Percentiles rank a stretch among this genome's conserved stretches.
Evolutionary conservation across 2,329 filamentous ascomycete species (phyloP).

Genomic region (Beauveria sp.): DNA sequence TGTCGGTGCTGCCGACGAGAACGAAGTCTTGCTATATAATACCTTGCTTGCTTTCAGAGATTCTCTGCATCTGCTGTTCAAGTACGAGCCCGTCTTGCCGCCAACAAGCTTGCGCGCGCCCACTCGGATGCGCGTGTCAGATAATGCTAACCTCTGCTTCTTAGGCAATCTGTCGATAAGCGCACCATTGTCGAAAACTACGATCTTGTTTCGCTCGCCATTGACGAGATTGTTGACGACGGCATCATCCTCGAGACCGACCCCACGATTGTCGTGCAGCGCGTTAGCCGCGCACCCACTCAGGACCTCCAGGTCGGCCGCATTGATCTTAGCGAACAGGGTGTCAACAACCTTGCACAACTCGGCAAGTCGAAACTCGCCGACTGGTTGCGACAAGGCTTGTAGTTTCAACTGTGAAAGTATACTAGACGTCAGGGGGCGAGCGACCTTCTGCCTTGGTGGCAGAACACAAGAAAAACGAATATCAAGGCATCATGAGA

Average conservation of each 20-base stretch:
- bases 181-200: conserved; percentile 98
- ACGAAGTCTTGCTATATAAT: conserved; percentile 94
- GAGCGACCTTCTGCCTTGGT: not conserved
- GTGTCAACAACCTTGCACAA: conserved; percentile 87
- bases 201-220: conserved; percentile 85
- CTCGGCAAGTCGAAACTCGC: conserved; percentile 88
- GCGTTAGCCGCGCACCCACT: conserved; percentile 84
- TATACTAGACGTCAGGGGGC: not conserved
- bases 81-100: conserved; percentile 46
- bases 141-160: conserved; percentile 9
- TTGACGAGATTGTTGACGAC: conserved; percentile 93
- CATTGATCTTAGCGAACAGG: conserved; percentile 93
- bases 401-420: conserved; percentile 37
- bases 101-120: not conserved
- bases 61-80: conserved; percentile 82
- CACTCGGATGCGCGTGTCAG: not conserved
- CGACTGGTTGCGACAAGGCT: conserved; percentile 80
- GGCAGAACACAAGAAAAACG: not conserved
- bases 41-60: conserved; percentile 87
- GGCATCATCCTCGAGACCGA: conserved; percentile 97
- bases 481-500: conserved; percentile 4
- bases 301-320: conserved; percentile 89
- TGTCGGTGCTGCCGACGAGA: conserved; percentile 85
- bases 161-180: conserved; percentile 91
- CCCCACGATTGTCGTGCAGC: conserved; percentile 83